Evolutionary conservation across 2,329 filamentous ascomycete species (phyloP).

Genomic region (Cladophialophora bantiana): DNA sequence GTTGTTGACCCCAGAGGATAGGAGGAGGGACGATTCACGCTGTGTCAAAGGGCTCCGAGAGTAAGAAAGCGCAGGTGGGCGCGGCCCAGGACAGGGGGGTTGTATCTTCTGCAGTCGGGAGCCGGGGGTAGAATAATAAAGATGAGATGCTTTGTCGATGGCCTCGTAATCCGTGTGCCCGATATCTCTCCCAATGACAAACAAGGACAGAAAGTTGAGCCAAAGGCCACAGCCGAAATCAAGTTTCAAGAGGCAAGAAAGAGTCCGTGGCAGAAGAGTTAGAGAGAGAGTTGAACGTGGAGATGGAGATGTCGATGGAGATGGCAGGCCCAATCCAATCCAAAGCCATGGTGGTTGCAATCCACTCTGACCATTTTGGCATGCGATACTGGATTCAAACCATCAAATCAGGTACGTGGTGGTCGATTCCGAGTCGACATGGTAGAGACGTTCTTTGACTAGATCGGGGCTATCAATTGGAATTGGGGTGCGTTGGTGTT

Average conservation of each 20-base stretch:
- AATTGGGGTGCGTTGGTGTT: neutral
- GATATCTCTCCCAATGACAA: neutral
- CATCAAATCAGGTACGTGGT: conserved; percentile 9
- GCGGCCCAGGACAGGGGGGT: neutral
- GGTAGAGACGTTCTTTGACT: conserved; percentile 11
- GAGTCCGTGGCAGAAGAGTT: conserved; percentile 1
- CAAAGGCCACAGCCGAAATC: conserved; percentile 6
- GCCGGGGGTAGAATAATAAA: neutral
- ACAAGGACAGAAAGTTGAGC: neutral
- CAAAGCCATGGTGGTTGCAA: neutral
- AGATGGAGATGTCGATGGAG: conserved; percentile 1
- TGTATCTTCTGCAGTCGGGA: neutral
- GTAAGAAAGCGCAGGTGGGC: conserved; percentile 7
- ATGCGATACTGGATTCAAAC: conserved; percentile 3
- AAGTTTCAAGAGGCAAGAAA: neutral
- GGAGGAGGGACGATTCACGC: neutral
- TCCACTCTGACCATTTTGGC: conserved; percentile 4
- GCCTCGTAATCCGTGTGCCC: neutral
- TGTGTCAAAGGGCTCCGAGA: neutral
- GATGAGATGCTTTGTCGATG: neutral
- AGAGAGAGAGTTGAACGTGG: conserved; percentile 6
- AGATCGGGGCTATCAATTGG: conserved; percentile 8
- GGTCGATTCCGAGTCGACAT: conserved; percentile 18
- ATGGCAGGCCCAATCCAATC: conserved; percentile 1
- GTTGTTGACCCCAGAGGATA: conserved; percentile 1